Evolutionary conservation across 345 rosid species (phyloP), one percentile per base, ranked within the genome.

Genomic region (Pelargonium nanum): DNA sequence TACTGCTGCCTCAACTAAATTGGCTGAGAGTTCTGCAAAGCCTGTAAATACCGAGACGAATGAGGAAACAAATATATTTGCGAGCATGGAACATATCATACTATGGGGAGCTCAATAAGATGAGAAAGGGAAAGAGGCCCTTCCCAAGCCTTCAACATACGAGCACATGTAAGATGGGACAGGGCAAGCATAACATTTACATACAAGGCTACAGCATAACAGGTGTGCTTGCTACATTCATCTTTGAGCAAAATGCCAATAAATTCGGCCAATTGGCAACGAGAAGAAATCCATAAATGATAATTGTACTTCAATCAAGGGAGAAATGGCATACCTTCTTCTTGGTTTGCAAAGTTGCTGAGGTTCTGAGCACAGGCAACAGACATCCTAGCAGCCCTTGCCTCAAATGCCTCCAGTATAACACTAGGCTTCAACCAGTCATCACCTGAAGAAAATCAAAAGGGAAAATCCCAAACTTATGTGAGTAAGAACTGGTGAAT

Each of bases 361-460:
- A 93, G 90, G 71, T 72, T 83, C 73, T 76, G 75, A 28, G 97
- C 92, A 73, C 93, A 80, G 55, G 83, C 71, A 62, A 85, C 88
- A 50, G 87, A 83, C 96, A 93, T 85, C 80, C 97, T 79, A 58
- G 75, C 56, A 28, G 97, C 81, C 72, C 97, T 84, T 58, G 95
- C 92, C 77, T 93, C 99, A 73, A 89, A 93, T 24, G 83, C 99
- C 80, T 80, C 90, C 68, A 89, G 48, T 68, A 93, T 70, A 6
- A 67, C 82, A 68, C 55, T 58, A 66, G 88, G 89, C 70, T 87
- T 89, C 70, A 93, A 60, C 99, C 99, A 93, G 69, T 86, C 96
- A 76, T 84, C 92, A 68, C 82, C 99, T 93, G 83, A 73, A 60
- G 24, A 21, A 9, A 34, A 34, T 34, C 45, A 34, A 34, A 34